Base-by-base conservation (phyloP, 805 yeast genomes). In the Candida khao-thaluensis region DNA sequence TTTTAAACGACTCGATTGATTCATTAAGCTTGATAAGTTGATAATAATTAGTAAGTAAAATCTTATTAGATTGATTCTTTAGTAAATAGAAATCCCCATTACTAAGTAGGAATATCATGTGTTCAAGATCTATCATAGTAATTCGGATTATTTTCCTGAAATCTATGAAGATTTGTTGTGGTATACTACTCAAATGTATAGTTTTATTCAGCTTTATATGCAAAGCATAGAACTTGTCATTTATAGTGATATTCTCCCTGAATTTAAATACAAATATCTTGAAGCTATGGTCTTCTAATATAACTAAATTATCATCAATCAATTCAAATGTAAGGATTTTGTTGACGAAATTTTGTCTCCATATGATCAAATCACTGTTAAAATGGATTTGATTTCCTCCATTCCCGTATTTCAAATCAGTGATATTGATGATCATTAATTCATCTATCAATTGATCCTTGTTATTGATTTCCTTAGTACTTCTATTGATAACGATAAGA, bases 51-150 rank as follows among this genome's bases (percentile, higher is more conserved):
- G 45, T 42, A 7, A 40, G 14, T 16, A 43, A 21, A n/a, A 43
- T 43, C 32, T 40, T 40, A 20, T 41, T 47, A 7, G 37, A 42
- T 37, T 64, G 66, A 41, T 62, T 64, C 30, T 63, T 65, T 35
- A 69, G 51, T 3, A 69, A 49, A 40, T 47, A 65, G 7, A 67
- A 52, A 11, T 69, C 74, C 7, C 74, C 74, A n/a, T 59, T 57
- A 30, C 47, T 51, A 23, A 67, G 46, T 20, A 69, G 45, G 28
- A 69, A 59, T 27, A 68, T 43, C 36, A 68, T 64, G 43, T 69
- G 70, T 25, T 50, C 48, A 17, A 52, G 49, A 7, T 54, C 51
- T 5, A 66, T 46, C 52, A 61, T 52, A 9, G 48, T 46, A 22
- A 60, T 49, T 35, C 58, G 54, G 5, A 42, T 38, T 10, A 63